phyloP scores from a whole-genome alignment of 1,284 basidiomycete species.

The Wolfiporia cocos region DNA sequence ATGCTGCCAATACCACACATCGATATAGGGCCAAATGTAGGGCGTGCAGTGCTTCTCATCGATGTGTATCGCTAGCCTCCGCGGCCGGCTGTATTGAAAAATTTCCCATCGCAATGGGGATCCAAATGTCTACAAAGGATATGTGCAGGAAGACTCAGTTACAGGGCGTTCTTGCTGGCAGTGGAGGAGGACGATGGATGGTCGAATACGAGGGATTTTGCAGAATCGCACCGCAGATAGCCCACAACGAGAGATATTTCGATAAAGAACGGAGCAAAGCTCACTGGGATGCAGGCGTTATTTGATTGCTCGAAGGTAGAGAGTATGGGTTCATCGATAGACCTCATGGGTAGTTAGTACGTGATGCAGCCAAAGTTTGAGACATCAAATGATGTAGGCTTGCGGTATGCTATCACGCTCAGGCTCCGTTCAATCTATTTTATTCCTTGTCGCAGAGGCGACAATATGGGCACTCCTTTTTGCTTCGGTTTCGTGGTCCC shows the following conservation, averaged over 20 bases:
- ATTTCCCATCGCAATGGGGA: background rate
- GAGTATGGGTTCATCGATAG: background rate
- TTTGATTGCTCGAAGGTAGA: background rate
- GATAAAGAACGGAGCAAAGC: background rate
- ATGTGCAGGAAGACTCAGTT: background rate
- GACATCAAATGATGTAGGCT: no score
- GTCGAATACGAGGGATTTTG: background rate
- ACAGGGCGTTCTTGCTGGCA: background rate
- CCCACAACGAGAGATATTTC: background rate
- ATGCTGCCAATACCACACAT: no score
- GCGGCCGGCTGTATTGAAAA: background rate
- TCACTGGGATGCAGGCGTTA: background rate
- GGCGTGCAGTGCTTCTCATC: no score
- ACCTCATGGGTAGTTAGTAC: no score
- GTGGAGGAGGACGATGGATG: background rate
- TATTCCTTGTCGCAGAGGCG: no score
- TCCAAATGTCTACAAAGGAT: background rate
- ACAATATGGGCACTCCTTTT: no score
- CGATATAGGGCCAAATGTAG: no score
- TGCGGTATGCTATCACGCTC: no score
- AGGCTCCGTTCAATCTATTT: no score
- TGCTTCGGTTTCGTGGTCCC: no score
- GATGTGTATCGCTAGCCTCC: background rate
- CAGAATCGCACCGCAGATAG: background rate
- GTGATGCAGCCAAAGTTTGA: no score